Evolutionary conservation across 164 flowering plant species (phyloP), one percentile per base, ranked within the genome.

Genomic region (Platanus orientalis): DNA sequence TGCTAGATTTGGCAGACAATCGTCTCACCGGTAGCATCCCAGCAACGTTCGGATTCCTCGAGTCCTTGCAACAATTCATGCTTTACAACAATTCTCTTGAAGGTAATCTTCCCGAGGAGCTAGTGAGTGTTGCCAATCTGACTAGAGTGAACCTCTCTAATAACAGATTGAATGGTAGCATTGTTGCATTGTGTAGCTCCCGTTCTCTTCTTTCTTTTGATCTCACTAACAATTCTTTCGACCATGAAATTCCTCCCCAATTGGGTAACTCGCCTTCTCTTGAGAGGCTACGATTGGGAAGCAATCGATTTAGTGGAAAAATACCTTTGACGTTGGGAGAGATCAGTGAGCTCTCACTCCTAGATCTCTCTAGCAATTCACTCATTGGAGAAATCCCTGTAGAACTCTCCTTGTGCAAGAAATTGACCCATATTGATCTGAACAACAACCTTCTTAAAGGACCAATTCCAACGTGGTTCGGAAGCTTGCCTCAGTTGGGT

Each of bases 11-110:
- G 81, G 99, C 99, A 1, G 99, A 94, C 58, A 94, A 94, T 59
- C 71, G 53, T 12, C 80, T 94, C 47, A 70, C 92, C 0, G 96
- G 94, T 26, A 69, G 71, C 1, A 78, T 94, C 45, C 99, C 99
- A 0, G 74, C 62, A 6, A 80, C 86, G 0, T 74, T 94, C 10
- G 94, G 89, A 5, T 68, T 60, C 52, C 81, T 94, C 7, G 62
- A 60, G 23, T 73, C 79, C 2, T 73, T 94, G 62, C 63, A 88
- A 29, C 81, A 78, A 78, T 59, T 91, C 45, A 84, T 91, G 92
- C 96, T 94, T 40, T 94, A 94, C 78, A 91, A 94, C 81, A 94
- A 91, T 64, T 86, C 97, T 0, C 84, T 94, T 20, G 78, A 80
- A 76, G 97, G 99, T 65, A 83, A 49, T 45, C 79, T 94, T 54